These are phyloP conservation scores for Oropetium thomaeum DNA, from an alignment of 176 grass and related monocot genomes.

Conservation along the genomic window DNA sequence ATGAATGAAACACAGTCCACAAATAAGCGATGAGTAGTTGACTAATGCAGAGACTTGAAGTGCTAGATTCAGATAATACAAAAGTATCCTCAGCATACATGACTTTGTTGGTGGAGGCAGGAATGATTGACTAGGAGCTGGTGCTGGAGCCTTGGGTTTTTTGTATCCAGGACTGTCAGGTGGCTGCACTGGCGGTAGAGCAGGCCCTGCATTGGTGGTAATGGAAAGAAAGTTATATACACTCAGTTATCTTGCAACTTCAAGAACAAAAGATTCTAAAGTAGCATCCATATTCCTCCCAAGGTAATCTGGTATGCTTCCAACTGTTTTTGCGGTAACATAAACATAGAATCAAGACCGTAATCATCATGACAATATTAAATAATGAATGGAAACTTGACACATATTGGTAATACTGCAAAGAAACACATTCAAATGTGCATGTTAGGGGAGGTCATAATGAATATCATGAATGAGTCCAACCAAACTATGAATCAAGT, in stretches of 20 bases:
- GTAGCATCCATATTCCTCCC: background rate
- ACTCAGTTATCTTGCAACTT: background rate
- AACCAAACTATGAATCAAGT: constrained; percentile 22
- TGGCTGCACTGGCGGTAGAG: constrained; percentile 35
- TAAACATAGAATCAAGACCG: constrained; percentile 10
- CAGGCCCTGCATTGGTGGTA: constrained; percentile 48
- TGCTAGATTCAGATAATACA: constrained; percentile 17
- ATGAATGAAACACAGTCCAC: constrained; percentile 24
- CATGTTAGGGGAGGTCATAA: background rate
- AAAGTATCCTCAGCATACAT: constrained; percentile 48
- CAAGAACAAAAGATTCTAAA: constrained; percentile 1
- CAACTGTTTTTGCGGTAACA: background rate
- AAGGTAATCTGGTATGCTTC: background rate
- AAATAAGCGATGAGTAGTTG: constrained; percentile 3
- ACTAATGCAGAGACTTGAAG: constrained; percentile 3
- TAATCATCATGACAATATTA: constrained; percentile 26
- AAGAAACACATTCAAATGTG: constrained; percentile 14
- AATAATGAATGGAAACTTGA: constrained; percentile 26
- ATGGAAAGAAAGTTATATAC: constrained; percentile 3
- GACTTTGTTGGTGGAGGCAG: constrained; percentile 66
- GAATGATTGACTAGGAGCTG: constrained; percentile 44
- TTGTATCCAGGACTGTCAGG: constrained; percentile 30
- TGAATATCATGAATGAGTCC: background rate
- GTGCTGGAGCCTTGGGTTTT: constrained; percentile 46
- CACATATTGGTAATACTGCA: constrained; percentile 3